A percentile compares a stretch with the other conserved stretches of the same genome.
Conservation (phyloP, 106 monocot species). For the Allium fistulosum region DNA sequence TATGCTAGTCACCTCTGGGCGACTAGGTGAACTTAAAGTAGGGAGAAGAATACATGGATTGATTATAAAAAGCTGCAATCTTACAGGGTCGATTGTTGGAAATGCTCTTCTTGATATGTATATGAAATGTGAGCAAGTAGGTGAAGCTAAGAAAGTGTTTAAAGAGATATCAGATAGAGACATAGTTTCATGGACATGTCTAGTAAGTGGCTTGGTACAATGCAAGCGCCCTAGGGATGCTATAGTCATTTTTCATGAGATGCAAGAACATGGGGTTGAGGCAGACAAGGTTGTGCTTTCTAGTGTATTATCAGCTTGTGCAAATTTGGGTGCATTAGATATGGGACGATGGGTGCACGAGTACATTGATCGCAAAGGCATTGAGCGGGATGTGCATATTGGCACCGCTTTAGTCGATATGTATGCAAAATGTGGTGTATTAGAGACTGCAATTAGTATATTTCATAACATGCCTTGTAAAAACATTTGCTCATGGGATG, state of each 20-base stretch:
- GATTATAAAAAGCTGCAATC: slow-evolving; percentile 23
- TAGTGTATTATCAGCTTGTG: slow-evolving; percentile 71
- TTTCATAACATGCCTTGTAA: slow-evolving; percentile 40
- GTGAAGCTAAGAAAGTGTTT: slow-evolving; percentile 39
- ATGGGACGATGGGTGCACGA: slow-evolving; percentile 53
- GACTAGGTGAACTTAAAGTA: slow-evolving; percentile 10
- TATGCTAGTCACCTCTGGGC: slow-evolving; percentile 48
- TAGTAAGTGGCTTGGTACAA: slow-evolving; percentile 44
- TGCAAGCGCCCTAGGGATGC: slow-evolving; percentile 46
- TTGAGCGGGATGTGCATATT: slow-evolving; percentile 53
- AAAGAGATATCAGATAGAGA: slow-evolving; percentile 32
- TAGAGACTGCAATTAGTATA: slow-evolving; percentile 28
- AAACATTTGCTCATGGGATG: slow-evolving; percentile 64
- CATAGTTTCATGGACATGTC: slow-evolving; percentile 58
- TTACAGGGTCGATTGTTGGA: slow-evolving; percentile 8
- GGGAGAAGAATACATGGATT: slow-evolving; percentile 51
- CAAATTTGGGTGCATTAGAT: slow-evolving; percentile 47
- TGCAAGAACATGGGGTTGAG: slow-evolving; percentile 37
- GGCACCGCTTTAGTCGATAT: slow-evolving; percentile 55
- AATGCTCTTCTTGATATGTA: slow-evolving; percentile 82
- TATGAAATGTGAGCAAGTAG: slow-evolving; percentile 41
- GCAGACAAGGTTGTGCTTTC: slow-evolving; percentile 59
- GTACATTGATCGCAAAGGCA: slow-evolving; percentile 40
- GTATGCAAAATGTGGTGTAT: slow-evolving; percentile 63
- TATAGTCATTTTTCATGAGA: slow-evolving; percentile 29